Evolutionary conservation across 805 yeast genomes (phyloP), one percentile per base, ranked within the genome.

Genomic region (Saccharomycopsis vini): DNA sequence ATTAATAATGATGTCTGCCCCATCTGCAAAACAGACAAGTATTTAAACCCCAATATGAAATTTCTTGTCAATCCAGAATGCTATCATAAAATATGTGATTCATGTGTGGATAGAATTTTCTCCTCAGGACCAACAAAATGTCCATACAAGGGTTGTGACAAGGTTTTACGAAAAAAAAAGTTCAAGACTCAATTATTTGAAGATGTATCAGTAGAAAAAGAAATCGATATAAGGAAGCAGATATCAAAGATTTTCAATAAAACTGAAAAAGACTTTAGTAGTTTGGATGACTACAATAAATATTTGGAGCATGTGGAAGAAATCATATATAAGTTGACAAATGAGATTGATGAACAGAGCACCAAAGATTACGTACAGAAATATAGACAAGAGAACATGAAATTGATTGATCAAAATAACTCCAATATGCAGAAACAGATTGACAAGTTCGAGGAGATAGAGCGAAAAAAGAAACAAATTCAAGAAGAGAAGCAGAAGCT

Each of bases 41-140:
- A 92, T 61, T 70, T 92, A 49, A 86, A 95, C 36, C 97, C 97
- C 21, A 87, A 89, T 54, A 83, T 92, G 81, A 78, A 73, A 52
- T 90, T 92, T 58, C 74, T 90, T 44, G 88, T 92, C 51, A 92
- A 92, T 56, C 95, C 97, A 0, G 98, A 92, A 61, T 92, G 99
- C 64, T 92, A 92, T 59, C 99, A 92, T 60, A 90, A 87, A 68
- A 90, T 92, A 62, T 92, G 99, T 65, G 97, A 83, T 54, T 79
- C 95, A 1, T 92, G 98, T 64, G 97, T 90, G 35, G 97, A 92
- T 62, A 73, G 98, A 52, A 89, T 92, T 43, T 92, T 85, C 59
- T 77, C 95, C 5, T 66, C 83, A 40, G 99, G 99, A 3, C 98
- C 98, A 0, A 92, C 96, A 0, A 92, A 89, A 18, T 92, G 99